Base-by-base conservation (phyloP, 208 protist genomes). In the Strigomonas culicis region DNA sequence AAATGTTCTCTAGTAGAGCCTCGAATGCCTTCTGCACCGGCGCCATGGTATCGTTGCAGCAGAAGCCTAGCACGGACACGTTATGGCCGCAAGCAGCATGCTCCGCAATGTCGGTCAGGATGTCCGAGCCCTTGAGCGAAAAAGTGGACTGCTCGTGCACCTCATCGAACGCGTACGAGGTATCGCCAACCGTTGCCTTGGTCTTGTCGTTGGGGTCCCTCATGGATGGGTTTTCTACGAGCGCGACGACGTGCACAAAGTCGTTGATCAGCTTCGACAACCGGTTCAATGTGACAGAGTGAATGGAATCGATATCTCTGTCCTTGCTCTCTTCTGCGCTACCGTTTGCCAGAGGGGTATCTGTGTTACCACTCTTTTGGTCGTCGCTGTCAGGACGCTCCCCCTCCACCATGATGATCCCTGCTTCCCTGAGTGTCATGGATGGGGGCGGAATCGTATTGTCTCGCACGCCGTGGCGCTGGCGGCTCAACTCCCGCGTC, bases 191-290 rank as follows among this genome's bases (percentile, higher is more conserved):
- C 7, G 27, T 22, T 7, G 27, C n/a, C n/a, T 21, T 8, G 24
- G 13, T 24, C 10, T 55, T 55, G 27, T 55, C 49, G 49, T 8
- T 21, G 13, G 49, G 7, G n/a, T 55, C 49, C 17, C 17, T 55
- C n/a, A 55, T 13, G 49, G 49, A 55, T 22, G 13, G n/a, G 13
- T 8, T 55, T 8, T 13, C 7, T 8, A 21, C n/a, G 49, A 21
- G n/a, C 10, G n/a, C 17, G 11, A 55, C 49, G 24, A 27, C 49
- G 27, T 55, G 49, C 10, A 55, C 25, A 27, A 30, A 55, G 49
- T 55, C 49, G n/a, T 55, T 55, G 49, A 55, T 55, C 25, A 30
- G 49, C 24, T 55, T 55, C 13, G n/a, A 30, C n/a, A 10, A 22
- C n/a, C 49, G 49, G 24, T n/a, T n/a, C n/a, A n/a, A n/a, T n/a